Conservation (phyloP, 2,329 filamentous ascomycete genomes). For the Ilyonectria robusta region DNA sequence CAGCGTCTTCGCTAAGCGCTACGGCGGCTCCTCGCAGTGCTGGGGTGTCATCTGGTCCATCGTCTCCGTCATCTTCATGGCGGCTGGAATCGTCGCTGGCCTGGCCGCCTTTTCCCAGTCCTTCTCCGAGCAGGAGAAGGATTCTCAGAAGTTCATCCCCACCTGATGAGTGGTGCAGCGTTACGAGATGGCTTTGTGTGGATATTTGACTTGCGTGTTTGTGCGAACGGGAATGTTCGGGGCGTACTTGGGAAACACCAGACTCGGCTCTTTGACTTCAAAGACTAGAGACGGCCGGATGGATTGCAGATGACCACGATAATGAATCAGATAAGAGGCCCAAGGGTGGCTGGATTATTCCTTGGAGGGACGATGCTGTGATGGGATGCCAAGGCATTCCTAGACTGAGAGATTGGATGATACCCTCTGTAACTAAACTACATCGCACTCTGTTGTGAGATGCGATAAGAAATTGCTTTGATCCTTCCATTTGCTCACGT, state of each 20-base stretch:
- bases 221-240: conserved; percentile 12
- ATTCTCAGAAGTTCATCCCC: conserved; percentile 77
- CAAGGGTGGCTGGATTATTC: conserved; percentile 29
- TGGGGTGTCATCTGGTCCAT: conserved; percentile 87
- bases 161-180: conserved; percentile 48
- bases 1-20: conserved; percentile 82
- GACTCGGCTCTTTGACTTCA: conserved; percentile 8
- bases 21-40: conserved; percentile 84
- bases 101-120: conserved; percentile 83
- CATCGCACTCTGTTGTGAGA: conserved; percentile 18
- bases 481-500: neutral
- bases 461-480: conserved; percentile 13
- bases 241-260: conserved; percentile 17
- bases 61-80: conserved; percentile 80
- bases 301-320: conserved; percentile 31
- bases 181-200: conserved; percentile 1
- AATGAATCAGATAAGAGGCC: conserved; percentile 24
- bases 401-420: conserved; percentile 33
- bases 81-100: conserved; percentile 79
- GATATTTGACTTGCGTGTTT: conserved; percentile 12
- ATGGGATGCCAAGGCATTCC: conserved; percentile 18
- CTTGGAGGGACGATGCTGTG: conserved; percentile 7
- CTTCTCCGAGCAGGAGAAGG: conserved; percentile 76
- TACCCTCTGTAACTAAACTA: conserved; percentile 37
- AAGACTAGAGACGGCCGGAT: conserved; percentile 15